These are phyloP conservation scores for Magnolia officinalis DNA, from an alignment of 164 flowering plant genomes.

Conservation along the genomic window DNA sequence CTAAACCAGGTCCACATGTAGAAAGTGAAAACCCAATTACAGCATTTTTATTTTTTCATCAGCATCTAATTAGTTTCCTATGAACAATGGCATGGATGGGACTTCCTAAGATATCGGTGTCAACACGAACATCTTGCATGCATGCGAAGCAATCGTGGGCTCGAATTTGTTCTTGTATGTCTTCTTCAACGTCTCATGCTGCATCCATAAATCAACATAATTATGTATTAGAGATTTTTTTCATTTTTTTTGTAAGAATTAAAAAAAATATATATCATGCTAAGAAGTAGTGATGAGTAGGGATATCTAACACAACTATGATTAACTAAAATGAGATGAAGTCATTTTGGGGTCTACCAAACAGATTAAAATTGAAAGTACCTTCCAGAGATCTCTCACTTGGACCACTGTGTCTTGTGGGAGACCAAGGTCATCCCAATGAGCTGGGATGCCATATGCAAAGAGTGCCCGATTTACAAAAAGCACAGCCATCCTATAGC, in stretches of 20 bases:
- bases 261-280: too few relatives aligned
- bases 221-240: too few relatives aligned
- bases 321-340: too few relatives aligned
- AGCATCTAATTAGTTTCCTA: too few relatives aligned
- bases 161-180: slow-evolving; percentile 45
- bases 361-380: slow-evolving; percentile 12
- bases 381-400: slow-evolving; percentile 84
- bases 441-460: slow-evolving; percentile 43
- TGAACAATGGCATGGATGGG: too few relatives aligned
- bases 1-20: too few relatives aligned
- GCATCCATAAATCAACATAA: slow-evolving; percentile 17
- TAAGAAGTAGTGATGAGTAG: too few relatives aligned
- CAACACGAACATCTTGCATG: slow-evolving; percentile 27
- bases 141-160: slow-evolving; percentile 37
- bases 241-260: too few relatives aligned
- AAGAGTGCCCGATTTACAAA: slow-evolving; percentile 47
- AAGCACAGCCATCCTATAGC: slow-evolving; percentile 53
- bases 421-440: slow-evolving; percentile 79
- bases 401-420: slow-evolving; percentile 37
- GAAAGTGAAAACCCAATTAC: too few relatives aligned
- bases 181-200: slow-evolving; percentile 57
- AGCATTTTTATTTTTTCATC: too few relatives aligned
- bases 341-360: too few relatives aligned
- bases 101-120: slow-evolving; percentile 18
- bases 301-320: too few relatives aligned